A percentile compares a stretch with the other conserved stretches of the same genome.
Conservation (phyloP, 1,284 basidiomycete genomes). For the Leccinum solheimii region DNA sequence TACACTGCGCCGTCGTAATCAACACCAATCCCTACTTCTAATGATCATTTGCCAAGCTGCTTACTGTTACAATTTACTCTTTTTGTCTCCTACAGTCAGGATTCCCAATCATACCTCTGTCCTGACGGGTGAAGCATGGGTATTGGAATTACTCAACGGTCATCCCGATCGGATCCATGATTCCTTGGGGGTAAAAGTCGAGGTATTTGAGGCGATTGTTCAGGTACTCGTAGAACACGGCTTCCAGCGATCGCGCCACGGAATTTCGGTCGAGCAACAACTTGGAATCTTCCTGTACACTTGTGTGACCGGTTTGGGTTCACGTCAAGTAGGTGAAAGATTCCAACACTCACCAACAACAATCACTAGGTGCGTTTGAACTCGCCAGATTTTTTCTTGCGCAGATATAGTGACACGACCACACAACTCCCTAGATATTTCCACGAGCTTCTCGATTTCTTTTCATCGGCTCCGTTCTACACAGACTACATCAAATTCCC, state of each 20-base stretch:
- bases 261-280: slow-evolving; percentile 1
- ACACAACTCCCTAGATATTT: not conserved
- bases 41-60: not conserved
- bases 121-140: not conserved
- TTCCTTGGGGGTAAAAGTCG: not conserved
- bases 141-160: not conserved
- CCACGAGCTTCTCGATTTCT: not conserved
- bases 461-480: not conserved
- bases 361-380: not conserved
- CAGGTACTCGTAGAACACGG: not conserved
- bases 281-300: not conserved
- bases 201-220: not conserved
- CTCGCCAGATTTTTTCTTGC: not conserved
- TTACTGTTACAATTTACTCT: not conserved
- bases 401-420: not conserved
- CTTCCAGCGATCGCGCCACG: not conserved
- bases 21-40: not conserved
- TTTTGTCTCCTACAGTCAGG: not conserved
- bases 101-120: not conserved
- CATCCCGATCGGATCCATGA: slow-evolving; percentile 1
- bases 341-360: not conserved
- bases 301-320: not conserved
- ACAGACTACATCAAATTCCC: not conserved
- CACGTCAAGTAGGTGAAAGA: not conserved
- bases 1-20: not conserved